Evolutionary conservation across 208 protist species (phyloP).

Genomic region (Phytomonas francai): DNA sequence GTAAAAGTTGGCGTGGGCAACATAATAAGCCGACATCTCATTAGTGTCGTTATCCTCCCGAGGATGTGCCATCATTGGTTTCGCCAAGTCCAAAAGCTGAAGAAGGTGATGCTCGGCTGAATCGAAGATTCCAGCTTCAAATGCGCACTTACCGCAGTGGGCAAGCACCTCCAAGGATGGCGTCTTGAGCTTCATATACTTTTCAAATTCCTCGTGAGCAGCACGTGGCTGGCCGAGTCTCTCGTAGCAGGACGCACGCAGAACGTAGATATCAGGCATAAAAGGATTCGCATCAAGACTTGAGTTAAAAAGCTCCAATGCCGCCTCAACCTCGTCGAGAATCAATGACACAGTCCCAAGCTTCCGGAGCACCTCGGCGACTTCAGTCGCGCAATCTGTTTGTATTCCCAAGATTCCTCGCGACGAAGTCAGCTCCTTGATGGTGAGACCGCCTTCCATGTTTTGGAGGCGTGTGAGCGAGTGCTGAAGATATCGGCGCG

Average conservation of each 20-base stretch:
- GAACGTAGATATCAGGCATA: conserved; percentile 48
- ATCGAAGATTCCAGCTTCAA: conserved; percentile 51
- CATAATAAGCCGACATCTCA: conserved; percentile 39
- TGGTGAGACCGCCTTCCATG: conserved; percentile 15
- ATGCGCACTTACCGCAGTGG: conserved; percentile 77
- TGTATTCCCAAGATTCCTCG: conserved; percentile 14
- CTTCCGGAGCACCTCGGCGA: conserved; percentile 42
- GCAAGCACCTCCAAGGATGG: conserved; percentile 65
- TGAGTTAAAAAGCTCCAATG: conserved; percentile 48
- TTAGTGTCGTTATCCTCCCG: conserved; percentile 10
- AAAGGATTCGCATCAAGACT: conserved; percentile 61
- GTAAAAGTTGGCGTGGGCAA: conserved; percentile 75
- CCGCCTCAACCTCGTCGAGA: conserved; percentile 35
- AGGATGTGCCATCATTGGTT: not conserved
- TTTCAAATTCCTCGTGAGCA: conserved; percentile 75
- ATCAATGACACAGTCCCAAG: conserved; percentile 55
- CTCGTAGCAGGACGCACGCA: conserved; percentile 78
- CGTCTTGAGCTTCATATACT: conserved; percentile 68
- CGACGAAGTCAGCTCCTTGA: conserved; percentile 11
- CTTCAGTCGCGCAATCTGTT: conserved; percentile 13
- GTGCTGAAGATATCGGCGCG: conserved; percentile 34
- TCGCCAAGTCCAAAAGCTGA: conserved; percentile 32
- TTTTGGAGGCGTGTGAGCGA: conserved; percentile 67
- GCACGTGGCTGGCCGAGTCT: conserved; percentile 24
- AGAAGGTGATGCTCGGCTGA: conserved; percentile 37